These are phyloP conservation scores for Naematelia aurantialba DNA, from an alignment of 768 basidiomycete species.

Conservation along the genomic window DNA sequence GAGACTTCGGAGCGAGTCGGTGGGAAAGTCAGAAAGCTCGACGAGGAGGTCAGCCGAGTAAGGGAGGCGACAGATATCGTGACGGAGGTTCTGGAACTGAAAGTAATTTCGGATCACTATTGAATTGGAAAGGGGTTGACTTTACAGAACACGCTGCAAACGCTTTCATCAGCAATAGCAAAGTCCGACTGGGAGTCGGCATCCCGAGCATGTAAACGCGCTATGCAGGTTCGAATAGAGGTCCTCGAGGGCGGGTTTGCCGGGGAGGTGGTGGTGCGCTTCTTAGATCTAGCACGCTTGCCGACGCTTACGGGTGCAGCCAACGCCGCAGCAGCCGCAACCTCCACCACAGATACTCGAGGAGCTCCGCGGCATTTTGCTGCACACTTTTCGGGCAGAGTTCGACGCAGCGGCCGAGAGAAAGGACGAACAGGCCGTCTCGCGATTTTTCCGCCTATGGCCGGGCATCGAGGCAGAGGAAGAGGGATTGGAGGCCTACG, in stretches of 20 bases:
- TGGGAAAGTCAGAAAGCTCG: constrained; percentile 79
- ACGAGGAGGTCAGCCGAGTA: constrained; percentile 89
- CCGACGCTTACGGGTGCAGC: constrained; percentile 56
- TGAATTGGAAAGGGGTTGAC: neutral
- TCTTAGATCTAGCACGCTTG: neutral
- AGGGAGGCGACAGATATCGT: constrained; percentile 87
- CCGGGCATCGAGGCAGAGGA: constrained; percentile 90
- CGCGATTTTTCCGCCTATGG: constrained; percentile 94
- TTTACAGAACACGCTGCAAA: constrained; percentile 63
- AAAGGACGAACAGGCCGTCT: constrained; percentile 79
- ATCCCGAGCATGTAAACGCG: constrained; percentile 80
- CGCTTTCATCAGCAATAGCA: constrained; percentile 63
- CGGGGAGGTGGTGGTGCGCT: constrained; percentile 74
- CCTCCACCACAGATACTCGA: constrained; percentile 81
- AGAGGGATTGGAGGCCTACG: constrained; percentile 87
- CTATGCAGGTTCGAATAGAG: constrained; percentile 74
- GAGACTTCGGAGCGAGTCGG: constrained; percentile 68
- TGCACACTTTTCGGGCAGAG: constrained; percentile 70
- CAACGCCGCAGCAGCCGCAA: constrained; percentile 78
- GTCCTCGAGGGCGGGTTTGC: constrained; percentile 82
- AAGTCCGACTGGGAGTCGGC: constrained; percentile 93
- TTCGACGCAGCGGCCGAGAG: constrained; percentile 77
- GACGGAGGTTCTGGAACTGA: constrained; percentile 89
- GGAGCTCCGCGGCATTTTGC: constrained; percentile 66
- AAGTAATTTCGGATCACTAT: constrained; percentile 56